Evolutionary conservation across 2,329 filamentous ascomycete species (phyloP), one percentile per base, ranked within the genome.

Genomic region (Triangularia verruculosa): DNA sequence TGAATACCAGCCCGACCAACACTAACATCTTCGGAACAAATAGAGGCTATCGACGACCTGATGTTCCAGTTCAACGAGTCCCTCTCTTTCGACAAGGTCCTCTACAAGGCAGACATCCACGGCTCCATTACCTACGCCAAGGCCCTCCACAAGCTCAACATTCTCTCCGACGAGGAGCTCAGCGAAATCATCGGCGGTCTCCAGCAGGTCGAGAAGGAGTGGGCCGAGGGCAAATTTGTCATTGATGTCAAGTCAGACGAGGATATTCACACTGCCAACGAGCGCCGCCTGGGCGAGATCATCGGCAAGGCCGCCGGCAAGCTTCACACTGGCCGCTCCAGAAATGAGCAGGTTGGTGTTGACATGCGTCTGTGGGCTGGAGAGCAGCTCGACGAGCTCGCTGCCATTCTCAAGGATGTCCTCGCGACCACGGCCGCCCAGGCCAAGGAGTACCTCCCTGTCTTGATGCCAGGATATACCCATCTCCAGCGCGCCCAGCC

Each of bases 281-380:
- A 90, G 77, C 86, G 89, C 61, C 84, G 89, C 2, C 77, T 92
- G 1, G 89, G 91, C 59, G 93, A 97, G 80, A 84, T 97, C 67
- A 93, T 97, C 67, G 92, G 93, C 72, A 93, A 90, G 76, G 86
- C 93, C 25, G 92, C 89, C 0, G 92, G 93, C 24, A 97, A 97
- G 80, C 85, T 97, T 63, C 93, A 97, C 78, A 97, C 93, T 2
- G 89, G 89, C 52, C 89, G 93, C 59, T 93, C 89, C 75, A 86
- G 93, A 70, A 97, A 97, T 73, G 93, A 97, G 78, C 93, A 97
- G 78, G 87, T 96, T 62, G 92, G 89, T 56, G 93, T 89, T 22
- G 92, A 96, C 72, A 94, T 97, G 90, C 88, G 92, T 66, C 81
- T 97, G 75, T 97, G 92, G 68, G 66, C 66, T 12, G 62, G 62